Evolutionary conservation across 2,329 filamentous ascomycete species (phyloP).

Genomic region (Fusarium luffae): DNA sequence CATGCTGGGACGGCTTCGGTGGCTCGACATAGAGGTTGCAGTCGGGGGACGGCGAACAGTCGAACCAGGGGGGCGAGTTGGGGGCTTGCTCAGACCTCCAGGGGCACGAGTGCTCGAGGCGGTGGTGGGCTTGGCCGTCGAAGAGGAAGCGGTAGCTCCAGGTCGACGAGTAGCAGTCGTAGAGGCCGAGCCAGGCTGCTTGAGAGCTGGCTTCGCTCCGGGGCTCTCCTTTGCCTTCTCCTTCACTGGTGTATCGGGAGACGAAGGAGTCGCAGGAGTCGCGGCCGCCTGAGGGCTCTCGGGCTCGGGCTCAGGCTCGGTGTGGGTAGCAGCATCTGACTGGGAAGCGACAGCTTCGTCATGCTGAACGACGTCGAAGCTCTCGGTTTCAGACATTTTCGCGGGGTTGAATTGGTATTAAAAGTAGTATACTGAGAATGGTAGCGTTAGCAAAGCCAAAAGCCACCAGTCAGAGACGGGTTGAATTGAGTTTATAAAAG

Average conservation of each 20-base stretch:
- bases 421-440: constrained; percentile 18
- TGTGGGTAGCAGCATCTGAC: constrained; percentile 39
- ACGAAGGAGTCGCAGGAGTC: constrained; percentile 45
- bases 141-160: constrained; percentile 24
- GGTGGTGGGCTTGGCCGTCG: constrained; percentile 47
- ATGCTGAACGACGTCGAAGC: constrained; percentile 57
- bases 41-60: constrained; percentile 49
- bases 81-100: constrained; percentile 59
- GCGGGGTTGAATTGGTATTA: constrained; percentile 24
- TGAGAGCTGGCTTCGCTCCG: constrained; percentile 47
- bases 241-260: constrained; percentile 51
- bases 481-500: constrained; percentile 9
- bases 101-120: constrained; percentile 52
- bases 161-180: constrained; percentile 40
- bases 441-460: constrained; percentile 9
- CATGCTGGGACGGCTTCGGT: constrained; percentile 60
- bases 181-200: constrained; percentile 52
- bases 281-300: constrained; percentile 44
- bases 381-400: constrained; percentile 61
- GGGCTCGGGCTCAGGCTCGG: constrained; percentile 42
- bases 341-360: constrained; percentile 54
- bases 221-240: constrained; percentile 48
- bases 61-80: constrained; percentile 59
- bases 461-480: background rate
- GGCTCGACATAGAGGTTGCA: constrained; percentile 54